Evolutionary conservation across 2,329 filamentous ascomycete species (phyloP).

Genomic region (Massarina eburnea): DNA sequence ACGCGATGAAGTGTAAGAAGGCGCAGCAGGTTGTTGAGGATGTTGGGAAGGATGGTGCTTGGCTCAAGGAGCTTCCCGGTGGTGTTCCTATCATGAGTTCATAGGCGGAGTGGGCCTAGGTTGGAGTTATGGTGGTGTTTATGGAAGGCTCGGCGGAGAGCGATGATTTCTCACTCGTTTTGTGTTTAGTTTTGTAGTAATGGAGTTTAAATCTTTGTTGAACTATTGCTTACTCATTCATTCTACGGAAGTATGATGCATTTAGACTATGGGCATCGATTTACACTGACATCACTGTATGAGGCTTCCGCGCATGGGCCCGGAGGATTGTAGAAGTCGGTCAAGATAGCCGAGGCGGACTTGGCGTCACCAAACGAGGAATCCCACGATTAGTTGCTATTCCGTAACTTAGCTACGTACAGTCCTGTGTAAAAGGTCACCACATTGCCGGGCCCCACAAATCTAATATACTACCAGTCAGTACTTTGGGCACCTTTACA

Average conservation of each 20-base stretch:
- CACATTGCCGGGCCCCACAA: not conserved
- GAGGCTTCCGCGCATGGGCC: too few relatives aligned
- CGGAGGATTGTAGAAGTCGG: too few relatives aligned
- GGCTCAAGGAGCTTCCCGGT: slow-evolving; percentile 33
- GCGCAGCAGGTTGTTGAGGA: slow-evolving; percentile 52
- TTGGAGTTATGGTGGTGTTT: not conserved
- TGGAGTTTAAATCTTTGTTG: too few relatives aligned
- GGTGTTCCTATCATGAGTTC: slow-evolving; percentile 18
- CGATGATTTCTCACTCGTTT: not conserved
- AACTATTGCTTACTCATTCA: too few relatives aligned
- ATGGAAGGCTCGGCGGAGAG: not conserved
- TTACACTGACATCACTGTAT: not conserved
- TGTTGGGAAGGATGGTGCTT: slow-evolving; percentile 36
- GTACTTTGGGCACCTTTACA: too few relatives aligned
- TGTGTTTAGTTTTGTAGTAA: not conserved
- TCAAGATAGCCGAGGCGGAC: too few relatives aligned
- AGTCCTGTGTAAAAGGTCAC: too few relatives aligned
- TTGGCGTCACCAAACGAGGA: not conserved
- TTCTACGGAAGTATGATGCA: too few relatives aligned
- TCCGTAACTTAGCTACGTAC: not conserved
- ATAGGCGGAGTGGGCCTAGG: too few relatives aligned
- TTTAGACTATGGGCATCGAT: not conserved
- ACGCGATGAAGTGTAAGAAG: slow-evolving; percentile 30
- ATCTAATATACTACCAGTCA: not conserved
- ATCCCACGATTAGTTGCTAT: not conserved